These are phyloP conservation scores for Globisporangium spiculum DNA, from an alignment of 352 stramenopile genomes.

Conservation along the genomic window DNA sequence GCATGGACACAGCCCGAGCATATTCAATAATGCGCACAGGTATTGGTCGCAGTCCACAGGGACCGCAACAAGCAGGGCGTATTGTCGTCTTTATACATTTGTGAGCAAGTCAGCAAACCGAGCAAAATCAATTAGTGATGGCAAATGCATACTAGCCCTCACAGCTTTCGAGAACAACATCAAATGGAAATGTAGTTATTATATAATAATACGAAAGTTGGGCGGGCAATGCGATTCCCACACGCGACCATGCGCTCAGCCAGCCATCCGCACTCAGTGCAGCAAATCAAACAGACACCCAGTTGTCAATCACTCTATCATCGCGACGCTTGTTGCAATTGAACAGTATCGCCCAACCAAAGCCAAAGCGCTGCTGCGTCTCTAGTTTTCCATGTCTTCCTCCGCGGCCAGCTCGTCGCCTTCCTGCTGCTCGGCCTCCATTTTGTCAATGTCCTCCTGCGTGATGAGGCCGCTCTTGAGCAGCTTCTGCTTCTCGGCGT, in stretches of 20 bases:
- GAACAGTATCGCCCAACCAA: background rate
- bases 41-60: background rate
- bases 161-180: constrained; percentile 5
- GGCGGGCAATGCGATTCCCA: background rate
- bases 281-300: background rate
- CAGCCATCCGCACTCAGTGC: background rate
- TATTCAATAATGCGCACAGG: background rate
- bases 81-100: background rate
- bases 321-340: background rate
- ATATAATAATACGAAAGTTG: constrained; percentile 19
- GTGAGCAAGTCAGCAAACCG: background rate
- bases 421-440: constrained; percentile 54
- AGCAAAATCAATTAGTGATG: background rate
- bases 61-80: background rate
- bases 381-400: constrained; percentile 56
- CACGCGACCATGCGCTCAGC: background rate
- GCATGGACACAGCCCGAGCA: background rate
- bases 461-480: constrained; percentile 77
- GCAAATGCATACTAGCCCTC: background rate
- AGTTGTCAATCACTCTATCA: constrained; percentile 4
- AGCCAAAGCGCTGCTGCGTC: background rate
- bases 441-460: constrained; percentile 80
- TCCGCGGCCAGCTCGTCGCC: constrained; percentile 27
- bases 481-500: constrained; percentile 74
- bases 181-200: constrained; percentile 17